These are phyloP conservation scores for Astragalus glycyphyllos DNA, from an alignment of 306 rosid species.

Conservation along the genomic window DNA sequence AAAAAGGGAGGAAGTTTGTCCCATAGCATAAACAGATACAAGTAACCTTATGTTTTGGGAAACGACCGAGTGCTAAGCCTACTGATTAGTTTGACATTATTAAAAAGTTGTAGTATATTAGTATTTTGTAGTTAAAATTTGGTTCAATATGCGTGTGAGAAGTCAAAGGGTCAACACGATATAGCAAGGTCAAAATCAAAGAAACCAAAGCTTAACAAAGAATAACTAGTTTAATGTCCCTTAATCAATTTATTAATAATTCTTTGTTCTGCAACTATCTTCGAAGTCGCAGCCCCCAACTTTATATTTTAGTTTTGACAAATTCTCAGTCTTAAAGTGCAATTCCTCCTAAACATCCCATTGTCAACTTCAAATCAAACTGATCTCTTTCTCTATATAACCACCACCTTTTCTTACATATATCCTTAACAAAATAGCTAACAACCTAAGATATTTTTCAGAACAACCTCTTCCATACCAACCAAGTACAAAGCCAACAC, in stretches of 20 bases:
- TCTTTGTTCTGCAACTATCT: slow-evolving; percentile 8
- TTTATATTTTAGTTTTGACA: slow-evolving; percentile 35
- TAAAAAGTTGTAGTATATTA: background rate
- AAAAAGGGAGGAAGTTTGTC: background rate
- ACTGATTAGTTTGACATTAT: slow-evolving; percentile 18
- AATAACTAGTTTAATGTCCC: slow-evolving; percentile 9
- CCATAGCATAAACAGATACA: slow-evolving; percentile 5
- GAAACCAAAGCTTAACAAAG: background rate
- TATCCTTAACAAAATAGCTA: background rate
- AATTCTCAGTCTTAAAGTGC: slow-evolving; percentile 36
- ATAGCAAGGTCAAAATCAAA: slow-evolving; percentile 41
- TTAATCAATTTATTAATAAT: slow-evolving; percentile 20
- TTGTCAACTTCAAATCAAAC: background rate
- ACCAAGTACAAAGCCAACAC: slow-evolving; percentile 8
- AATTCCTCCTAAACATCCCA: slow-evolving; percentile 46
- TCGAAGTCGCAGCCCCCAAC: slow-evolving; percentile 51
- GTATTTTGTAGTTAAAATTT: slow-evolving; percentile 21
- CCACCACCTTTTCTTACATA: slow-evolving; percentile 3
- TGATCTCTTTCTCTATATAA: slow-evolving; percentile 23
- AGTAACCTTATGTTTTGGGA: slow-evolving; percentile 10
- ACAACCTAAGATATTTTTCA: background rate
- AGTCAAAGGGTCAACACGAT: slow-evolving; percentile 45
- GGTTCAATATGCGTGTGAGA: slow-evolving; percentile 6
- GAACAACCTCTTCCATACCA: slow-evolving; percentile 1
- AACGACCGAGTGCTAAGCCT: slow-evolving; percentile 36